These are phyloP conservation scores for Linnemannia schmuckeri DNA, from an alignment of 192 early-diverging fungal genomes.

Conservation along the genomic window DNA sequence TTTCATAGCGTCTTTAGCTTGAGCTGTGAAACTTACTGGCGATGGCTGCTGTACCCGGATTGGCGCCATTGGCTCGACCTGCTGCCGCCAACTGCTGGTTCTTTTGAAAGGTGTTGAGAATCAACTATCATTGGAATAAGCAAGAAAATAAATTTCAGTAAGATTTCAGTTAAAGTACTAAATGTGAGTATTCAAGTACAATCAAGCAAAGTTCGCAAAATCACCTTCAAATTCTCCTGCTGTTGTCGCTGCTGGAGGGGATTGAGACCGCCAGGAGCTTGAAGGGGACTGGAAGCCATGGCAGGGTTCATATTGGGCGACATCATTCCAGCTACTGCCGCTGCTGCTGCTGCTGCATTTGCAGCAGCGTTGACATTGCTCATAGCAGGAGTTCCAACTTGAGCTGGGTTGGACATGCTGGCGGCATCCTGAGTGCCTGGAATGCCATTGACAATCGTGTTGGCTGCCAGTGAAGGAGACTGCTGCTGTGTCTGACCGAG, in stretches of 20 bases:
- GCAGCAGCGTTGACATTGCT: slow-evolving; percentile 10
- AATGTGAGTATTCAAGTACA: neutral
- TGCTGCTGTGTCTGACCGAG: slow-evolving; percentile 23
- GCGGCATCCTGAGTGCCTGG: slow-evolving; percentile 3
- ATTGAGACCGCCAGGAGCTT: slow-evolving; percentile 5
- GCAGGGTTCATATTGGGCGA: slow-evolving; percentile 42
- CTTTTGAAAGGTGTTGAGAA: slow-evolving; percentile 32
- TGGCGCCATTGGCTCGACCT: slow-evolving; percentile 19
- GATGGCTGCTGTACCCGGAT: slow-evolving; percentile 5
- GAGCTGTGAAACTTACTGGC: slow-evolving; percentile 21
- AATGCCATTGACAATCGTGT: slow-evolving; percentile 14
- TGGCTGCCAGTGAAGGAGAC: slow-evolving; percentile 34
- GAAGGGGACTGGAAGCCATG: slow-evolving; percentile 17
- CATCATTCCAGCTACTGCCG: slow-evolving; percentile 43
- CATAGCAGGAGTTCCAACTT: neutral
- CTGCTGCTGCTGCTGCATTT: slow-evolving; percentile 1
- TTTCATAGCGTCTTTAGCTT: neutral
- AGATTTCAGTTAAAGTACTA: neutral
- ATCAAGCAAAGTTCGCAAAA: neutral
- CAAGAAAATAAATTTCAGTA: no score
- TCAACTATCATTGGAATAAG: slow-evolving; percentile 8
- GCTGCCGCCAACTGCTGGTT: slow-evolving; percentile 36
- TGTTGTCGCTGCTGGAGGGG: slow-evolving; percentile 13
- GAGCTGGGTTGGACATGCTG: neutral
- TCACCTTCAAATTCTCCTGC: slow-evolving; percentile 37